Base-by-base conservation (phyloP, 2,329 filamentous ascomycete species). In the Alternaria viburni region DNA sequence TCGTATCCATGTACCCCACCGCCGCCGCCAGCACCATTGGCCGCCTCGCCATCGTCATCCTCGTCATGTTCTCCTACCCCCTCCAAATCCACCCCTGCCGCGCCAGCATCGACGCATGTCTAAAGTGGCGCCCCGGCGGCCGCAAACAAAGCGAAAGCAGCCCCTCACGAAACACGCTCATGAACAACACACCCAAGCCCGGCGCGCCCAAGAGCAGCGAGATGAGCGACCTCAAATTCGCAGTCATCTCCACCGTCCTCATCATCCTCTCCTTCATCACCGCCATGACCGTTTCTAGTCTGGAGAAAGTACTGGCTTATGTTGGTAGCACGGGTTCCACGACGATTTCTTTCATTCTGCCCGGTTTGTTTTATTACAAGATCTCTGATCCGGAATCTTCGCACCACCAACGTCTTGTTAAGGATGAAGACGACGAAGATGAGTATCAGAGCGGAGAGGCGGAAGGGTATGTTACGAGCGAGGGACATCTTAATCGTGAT, bases 291-390 rank as follows among this genome's bases (percentile, higher is more conserved):
- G 94, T 99, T 4, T 92, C 89, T 19, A 96, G 91, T 12, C 86
- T 99, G 4, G 94, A 97, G 77, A 91, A 92, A 50, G 94, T 99
- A 1, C 86, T 99, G 0, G 95, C 96, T 0, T 99, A 97, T 71
- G 96, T 99, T 11, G 96, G 96, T 41, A 93, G 91, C 72, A 99
- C 96, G 0, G 96, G 96, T 57, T 95, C 91, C 55, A 99, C 96
- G 0, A 93, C 93, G 65, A 99, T 99, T 73, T 97, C 93, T 65
- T 99, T 99, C 78, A 98, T 99, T 69, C 86, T 99, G 0, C 96
- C 96, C 0, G 96, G 96, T 0, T 82, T 99, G 5, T 99, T 99
- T 80, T 99, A 98, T 81, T 99, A 98, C 83, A 98, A 98, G 81
- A 98, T 99, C 64, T 96, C 93, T 12, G 89, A 93, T 23, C 96